phyloP scores from a whole-genome alignment of 176 grass and related monocot species.

The Alloteropsis semialata region DNA sequence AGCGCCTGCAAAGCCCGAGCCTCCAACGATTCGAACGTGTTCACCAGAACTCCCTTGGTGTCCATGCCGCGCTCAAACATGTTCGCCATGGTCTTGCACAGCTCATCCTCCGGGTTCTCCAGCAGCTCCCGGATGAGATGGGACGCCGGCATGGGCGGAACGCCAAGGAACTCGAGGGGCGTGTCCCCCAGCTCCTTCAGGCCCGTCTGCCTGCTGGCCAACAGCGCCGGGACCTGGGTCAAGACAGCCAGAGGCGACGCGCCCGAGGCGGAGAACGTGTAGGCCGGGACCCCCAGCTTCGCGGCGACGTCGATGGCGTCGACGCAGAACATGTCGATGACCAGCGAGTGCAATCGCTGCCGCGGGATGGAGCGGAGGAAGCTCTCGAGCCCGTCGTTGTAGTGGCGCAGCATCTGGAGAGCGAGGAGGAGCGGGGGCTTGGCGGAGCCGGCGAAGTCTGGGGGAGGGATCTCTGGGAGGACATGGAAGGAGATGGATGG shows the following conservation, averaged over 20 bases:
- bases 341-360: conserved; percentile 23
- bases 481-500: conserved; percentile 41
- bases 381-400: conserved; percentile 6
- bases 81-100: conserved; percentile 4
- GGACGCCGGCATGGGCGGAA: conserved; percentile 10
- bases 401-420: background rate
- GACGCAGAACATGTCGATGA: conserved; percentile 65
- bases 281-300: background rate
- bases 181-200: conserved; percentile 16
- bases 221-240: background rate
- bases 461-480: background rate
- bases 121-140: conserved; percentile 10
- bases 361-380: conserved; percentile 9
- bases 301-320: conserved; percentile 5
- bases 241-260: background rate
- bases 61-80: background rate
- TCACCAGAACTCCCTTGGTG: background rate
- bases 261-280: background rate
- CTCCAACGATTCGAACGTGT: conserved; percentile 24
- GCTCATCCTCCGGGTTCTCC: conserved; percentile 20
- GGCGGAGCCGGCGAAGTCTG: no score
- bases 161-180: conserved; percentile 10
- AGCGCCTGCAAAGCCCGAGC: background rate
- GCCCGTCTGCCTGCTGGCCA: background rate
- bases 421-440: conserved; percentile 6